Conservation (phyloP, 345 rosid species). For the Populus deltoides region DNA sequence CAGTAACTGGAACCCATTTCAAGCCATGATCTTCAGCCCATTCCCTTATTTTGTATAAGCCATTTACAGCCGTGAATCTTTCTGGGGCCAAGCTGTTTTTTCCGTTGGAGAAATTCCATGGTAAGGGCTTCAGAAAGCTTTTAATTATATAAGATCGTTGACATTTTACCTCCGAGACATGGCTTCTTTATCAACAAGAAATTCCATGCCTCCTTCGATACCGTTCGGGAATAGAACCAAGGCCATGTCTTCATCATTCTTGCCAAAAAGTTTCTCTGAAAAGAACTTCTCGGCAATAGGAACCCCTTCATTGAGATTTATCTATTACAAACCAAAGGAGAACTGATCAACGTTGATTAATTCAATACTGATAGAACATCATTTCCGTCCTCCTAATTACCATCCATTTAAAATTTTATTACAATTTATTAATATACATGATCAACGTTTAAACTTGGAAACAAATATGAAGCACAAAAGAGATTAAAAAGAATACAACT, state of each 20-base stretch:
- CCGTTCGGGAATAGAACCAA: slow-evolving; percentile 30
- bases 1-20: slow-evolving; percentile 42
- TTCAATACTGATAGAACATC: neutral
- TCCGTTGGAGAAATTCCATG: neutral
- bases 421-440: neutral
- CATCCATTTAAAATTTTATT: too few relatives aligned
- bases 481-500: neutral
- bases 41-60: slow-evolving; percentile 28
- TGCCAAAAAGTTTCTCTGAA: slow-evolving; percentile 35
- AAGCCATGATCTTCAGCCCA: slow-evolving; percentile 41
- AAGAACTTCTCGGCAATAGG: slow-evolving; percentile 40
- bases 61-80: slow-evolving; percentile 31
- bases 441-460: neutral
- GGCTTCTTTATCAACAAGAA: slow-evolving; percentile 37
- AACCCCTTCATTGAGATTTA: slow-evolving; percentile 32
- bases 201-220: slow-evolving; percentile 23
- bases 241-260: slow-evolving; percentile 34
- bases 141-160: neutral
- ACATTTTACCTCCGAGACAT: slow-evolving; percentile 28
- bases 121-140: neutral
- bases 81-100: slow-evolving; percentile 39
- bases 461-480: too few relatives aligned
- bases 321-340: neutral
- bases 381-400: neutral
- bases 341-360: too few relatives aligned